Evolutionary conservation across 129 eudicot genomes (phyloP).

Genomic region (Dittrichia graveolens): DNA sequence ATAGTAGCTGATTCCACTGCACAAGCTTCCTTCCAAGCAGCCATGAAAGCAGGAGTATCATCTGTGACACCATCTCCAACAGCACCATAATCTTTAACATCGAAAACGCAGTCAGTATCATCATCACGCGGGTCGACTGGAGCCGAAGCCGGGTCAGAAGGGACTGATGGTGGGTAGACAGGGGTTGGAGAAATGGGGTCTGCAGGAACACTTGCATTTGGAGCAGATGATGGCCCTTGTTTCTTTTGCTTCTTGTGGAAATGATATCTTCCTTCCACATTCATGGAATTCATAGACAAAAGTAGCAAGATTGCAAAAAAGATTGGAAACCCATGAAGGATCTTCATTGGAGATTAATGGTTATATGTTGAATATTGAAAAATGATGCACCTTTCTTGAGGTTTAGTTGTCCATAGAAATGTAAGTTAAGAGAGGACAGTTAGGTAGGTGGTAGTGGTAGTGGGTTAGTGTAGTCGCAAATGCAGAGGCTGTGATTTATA

Average conservation of each 20-base stretch:
- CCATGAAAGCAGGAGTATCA: slow-evolving; percentile 77
- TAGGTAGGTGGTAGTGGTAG: not conserved
- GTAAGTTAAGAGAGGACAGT: no score
- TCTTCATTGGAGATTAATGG: not conserved
- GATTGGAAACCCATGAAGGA: not conserved
- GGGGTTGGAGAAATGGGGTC: slow-evolving; percentile 8
- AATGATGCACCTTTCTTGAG: no score
- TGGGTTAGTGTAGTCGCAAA: slow-evolving; percentile 5
- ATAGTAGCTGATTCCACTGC: slow-evolving; percentile 70
- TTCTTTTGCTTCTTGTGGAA: slow-evolving; percentile 33
- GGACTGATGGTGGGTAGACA: slow-evolving; percentile 44
- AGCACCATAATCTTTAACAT: slow-evolving; percentile 77
- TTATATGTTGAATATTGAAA: no score
- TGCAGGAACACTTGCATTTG: not conserved
- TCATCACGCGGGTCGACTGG: slow-evolving; percentile 30
- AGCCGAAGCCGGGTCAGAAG: slow-evolving; percentile 34
- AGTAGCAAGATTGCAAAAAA: slow-evolving; percentile 15
- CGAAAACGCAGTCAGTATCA: slow-evolving; percentile 44
- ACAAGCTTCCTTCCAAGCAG: slow-evolving; percentile 94
- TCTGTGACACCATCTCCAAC: slow-evolving; percentile 79
- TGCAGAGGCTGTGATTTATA: slow-evolving; percentile 49
- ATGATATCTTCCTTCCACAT: slow-evolving; percentile 45
- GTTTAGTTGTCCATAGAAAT: no score
- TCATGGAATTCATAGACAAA: slow-evolving; percentile 10
- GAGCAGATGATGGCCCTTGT: not conserved